Conservation (phyloP, 345 rosid genomes). For the Brassica carinata region DNA sequence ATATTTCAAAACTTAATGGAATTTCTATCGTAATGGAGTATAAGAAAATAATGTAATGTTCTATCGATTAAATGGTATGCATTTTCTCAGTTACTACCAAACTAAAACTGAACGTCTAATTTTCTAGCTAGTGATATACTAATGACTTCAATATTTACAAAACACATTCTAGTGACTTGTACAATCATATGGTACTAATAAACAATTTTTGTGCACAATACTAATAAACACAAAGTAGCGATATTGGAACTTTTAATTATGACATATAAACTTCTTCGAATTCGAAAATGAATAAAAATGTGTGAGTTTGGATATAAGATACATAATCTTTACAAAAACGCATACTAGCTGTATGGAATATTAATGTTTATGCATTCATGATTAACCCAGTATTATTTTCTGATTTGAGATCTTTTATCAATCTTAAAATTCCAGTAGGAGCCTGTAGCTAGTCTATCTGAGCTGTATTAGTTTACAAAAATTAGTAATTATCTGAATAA, state of each 20-base stretch:
- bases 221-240: not conserved
- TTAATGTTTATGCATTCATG: not conserved
- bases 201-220: too few relatives aligned
- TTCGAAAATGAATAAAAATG: slow-evolving; percentile 2
- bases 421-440: not conserved
- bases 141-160: too few relatives aligned
- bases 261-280: not conserved
- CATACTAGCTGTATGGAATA: not conserved
- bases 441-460: not conserved
- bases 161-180: too few relatives aligned
- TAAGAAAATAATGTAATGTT: too few relatives aligned
- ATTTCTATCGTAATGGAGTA: too few relatives aligned
- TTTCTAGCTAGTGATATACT: too few relatives aligned
- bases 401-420: not conserved
- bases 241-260: not conserved
- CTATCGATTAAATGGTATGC: too few relatives aligned
- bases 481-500: not conserved
- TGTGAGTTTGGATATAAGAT: slow-evolving; percentile 13
- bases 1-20: too few relatives aligned
- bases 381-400: not conserved
- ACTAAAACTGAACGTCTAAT: too few relatives aligned
- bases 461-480: not conserved
- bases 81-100: too few relatives aligned
- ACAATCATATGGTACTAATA: not conserved
- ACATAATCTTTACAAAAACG: slow-evolving; percentile 15